Conservation (phyloP, 805 yeast genomes). For the Dipodascopsis uninucleata region DNA sequence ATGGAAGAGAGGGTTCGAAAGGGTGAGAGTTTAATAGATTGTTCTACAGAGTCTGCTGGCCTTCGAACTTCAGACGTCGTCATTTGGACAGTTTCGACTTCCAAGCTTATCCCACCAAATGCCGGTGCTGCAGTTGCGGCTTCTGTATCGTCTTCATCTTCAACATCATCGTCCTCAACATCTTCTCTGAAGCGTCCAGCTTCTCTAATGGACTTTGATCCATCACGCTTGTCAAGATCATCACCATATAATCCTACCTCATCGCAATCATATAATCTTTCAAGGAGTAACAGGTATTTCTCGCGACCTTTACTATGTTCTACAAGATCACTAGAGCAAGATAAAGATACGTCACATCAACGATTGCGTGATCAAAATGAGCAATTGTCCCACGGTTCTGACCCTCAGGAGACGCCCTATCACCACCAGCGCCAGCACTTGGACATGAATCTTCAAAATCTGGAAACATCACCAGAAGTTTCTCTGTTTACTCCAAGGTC, state of each 20-base stretch:
- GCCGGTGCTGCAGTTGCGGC: not conserved
- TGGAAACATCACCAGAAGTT: too few relatives aligned
- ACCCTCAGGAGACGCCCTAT: too few relatives aligned
- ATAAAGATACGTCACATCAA: too few relatives aligned
- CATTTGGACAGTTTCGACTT: not conserved
- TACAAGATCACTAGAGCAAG: too few relatives aligned
- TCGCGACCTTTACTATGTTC: too few relatives aligned
- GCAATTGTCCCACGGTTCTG: too few relatives aligned
- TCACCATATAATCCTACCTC: not conserved
- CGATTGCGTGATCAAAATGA: too few relatives aligned
- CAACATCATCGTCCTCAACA: not conserved
- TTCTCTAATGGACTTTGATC: not conserved
- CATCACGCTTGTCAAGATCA: not conserved
- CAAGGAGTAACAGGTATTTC: not conserved
- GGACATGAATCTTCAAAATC: too few relatives aligned
- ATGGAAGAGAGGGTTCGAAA: conserved; percentile 14
- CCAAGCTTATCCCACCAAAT: not conserved
- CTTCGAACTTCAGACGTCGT: not conserved
- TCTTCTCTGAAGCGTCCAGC: not conserved
- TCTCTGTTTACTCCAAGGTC: too few relatives aligned
- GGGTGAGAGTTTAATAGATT: too few relatives aligned
- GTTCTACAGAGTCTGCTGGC: too few relatives aligned
- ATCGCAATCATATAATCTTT: not conserved
- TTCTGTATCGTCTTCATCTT: not conserved
- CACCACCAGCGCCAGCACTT: too few relatives aligned